Percentiles rank a stretch among this genome's conserved stretches.
These are phyloP conservation scores for Beta macrorhiza DNA, from an alignment of 179 eudicot species.

Conservation along the genomic window DNA sequence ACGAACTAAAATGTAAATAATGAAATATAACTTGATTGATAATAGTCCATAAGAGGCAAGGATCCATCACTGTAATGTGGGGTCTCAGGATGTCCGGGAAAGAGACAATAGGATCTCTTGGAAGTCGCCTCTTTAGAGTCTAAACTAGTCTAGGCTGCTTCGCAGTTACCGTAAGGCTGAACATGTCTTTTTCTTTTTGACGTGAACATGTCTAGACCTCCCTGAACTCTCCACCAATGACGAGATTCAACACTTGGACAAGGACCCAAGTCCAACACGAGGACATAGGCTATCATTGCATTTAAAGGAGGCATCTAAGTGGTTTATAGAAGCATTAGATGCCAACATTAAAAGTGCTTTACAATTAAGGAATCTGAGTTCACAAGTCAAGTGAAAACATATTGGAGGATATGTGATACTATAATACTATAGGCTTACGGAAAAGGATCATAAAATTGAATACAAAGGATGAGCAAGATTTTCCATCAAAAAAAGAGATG, in stretches of 20 bases:
- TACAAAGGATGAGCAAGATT: not conserved
- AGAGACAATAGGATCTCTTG: not conserved
- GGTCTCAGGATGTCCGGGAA: not conserved
- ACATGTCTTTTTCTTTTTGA: not conserved
- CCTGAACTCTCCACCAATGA: not conserved
- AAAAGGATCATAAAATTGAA: not conserved
- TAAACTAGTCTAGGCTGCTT: not conserved
- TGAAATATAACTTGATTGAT: not conserved
- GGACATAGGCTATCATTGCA: not conserved
- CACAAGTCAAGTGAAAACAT: not conserved
- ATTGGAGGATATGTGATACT: not conserved
- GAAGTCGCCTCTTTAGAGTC: not conserved
- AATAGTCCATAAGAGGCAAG: not conserved
- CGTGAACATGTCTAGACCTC: not conserved
- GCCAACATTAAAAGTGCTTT: not conserved
- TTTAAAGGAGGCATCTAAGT: not conserved
- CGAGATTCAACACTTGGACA: not conserved
- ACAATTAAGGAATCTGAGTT: constrained; percentile 2
- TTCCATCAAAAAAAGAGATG: not conserved
- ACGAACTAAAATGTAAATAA: not conserved
- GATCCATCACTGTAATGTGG: not conserved
- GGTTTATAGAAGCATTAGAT: not conserved
- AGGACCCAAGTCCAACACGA: no score
- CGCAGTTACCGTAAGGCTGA: not conserved
- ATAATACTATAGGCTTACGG: not conserved